Base-by-base conservation (phyloP, 164 flowering plant genomes). In the Vitis cinerea region DNA sequence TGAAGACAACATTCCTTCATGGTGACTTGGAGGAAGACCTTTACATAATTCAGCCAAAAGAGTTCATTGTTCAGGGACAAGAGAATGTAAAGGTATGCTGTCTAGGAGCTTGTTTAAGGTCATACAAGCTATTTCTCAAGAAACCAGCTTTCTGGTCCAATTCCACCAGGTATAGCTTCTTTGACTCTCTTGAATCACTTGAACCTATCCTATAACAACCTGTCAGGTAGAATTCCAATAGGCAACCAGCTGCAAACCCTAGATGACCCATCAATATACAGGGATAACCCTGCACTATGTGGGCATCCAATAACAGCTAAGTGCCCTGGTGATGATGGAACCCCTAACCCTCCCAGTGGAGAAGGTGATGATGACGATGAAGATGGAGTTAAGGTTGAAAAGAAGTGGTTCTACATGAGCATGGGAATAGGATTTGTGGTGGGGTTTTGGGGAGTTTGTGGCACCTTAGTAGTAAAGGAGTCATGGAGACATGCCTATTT, bases 101-200 rank as follows among this genome's bases (percentile, higher is more conserved):
- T 17, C 17, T 17, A 17, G 17, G 17, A 17, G 17, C 17, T 17
- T 17, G 17, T 17, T 17, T 17, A 17, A 17, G 17, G 17, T 17
- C 17, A 17, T 17, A 17, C 17, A 17, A 17, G 17, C 17, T 17
- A 75, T 50, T 65, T 71, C 6, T 75, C 75, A 9, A 63, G 19
- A 9, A 75, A 71, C 59, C 61, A 63, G 8, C 74, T 75, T 53
- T 67, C 54, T 0, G 79, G 44, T 31, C 44, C 44, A 31, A 31
- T 31, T 31, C 44, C 44, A 31, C 0, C 44, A 31, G 44, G 44
- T 2, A 1, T 76, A 12, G 37, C 44, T 16, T 47, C 14, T 3
- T n/a, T 72, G 48, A 72, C 50, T 69, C 63, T 54, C 56, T 61
- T 77, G 60, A 72, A 77, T 23, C 44, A 31, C 44, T 31, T 31